Conservation (phyloP, 163 green algal genomes). For the Scenedesmus sp. region DNA sequence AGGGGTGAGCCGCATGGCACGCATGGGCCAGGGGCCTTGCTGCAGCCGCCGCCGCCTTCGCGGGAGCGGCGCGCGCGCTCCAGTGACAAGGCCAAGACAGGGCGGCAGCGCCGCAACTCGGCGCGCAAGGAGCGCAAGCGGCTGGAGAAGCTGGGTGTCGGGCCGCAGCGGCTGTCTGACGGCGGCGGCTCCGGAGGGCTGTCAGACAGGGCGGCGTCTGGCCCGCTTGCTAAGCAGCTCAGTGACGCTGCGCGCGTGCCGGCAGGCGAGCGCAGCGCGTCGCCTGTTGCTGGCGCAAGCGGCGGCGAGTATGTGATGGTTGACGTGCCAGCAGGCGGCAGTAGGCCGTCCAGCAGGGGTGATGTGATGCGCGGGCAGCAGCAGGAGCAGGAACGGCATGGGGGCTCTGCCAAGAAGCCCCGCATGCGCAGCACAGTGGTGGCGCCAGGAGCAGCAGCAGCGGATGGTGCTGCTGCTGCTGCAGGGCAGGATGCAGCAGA, state of each 20-base stretch:
- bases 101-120: too few relatives aligned
- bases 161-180: background rate
- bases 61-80: background rate
- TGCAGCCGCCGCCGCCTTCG: background rate
- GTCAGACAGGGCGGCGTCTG: conserved; percentile 2
- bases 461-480: background rate
- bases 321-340: background rate
- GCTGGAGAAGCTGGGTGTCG: background rate
- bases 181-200: background rate
- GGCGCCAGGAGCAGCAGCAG: background rate
- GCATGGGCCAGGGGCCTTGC: background rate
- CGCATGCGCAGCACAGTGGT: conserved; percentile 38
- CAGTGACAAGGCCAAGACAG: background rate
- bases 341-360: background rate
- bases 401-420: background rate
- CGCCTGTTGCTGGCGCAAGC: background rate
- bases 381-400: background rate
- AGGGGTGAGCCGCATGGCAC: background rate
- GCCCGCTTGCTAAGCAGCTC: background rate
- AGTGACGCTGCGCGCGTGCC: background rate
- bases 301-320: conserved; percentile 48
- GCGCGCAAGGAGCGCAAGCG: background rate
- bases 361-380: background rate
- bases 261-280: background rate
- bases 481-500: background rate